phyloP scores from a whole-genome alignment of 2,329 filamentous ascomycete genomes.

The Trichophyton verrucosum region DNA sequence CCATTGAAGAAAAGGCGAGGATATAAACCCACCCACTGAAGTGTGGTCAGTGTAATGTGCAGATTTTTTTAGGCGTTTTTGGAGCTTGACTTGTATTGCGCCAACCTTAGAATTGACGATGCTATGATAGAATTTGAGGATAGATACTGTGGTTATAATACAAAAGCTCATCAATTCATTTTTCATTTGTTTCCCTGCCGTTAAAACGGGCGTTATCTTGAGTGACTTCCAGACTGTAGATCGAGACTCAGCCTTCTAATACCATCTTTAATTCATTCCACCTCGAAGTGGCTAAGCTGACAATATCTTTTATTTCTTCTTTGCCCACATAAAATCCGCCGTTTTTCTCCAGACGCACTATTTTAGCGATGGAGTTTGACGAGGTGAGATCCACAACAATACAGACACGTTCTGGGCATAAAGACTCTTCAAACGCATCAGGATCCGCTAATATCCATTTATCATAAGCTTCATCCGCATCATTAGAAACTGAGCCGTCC shows the following conservation, averaged over 20 bases:
- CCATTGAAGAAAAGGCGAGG: constrained; percentile 26
- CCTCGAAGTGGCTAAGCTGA: constrained; percentile 48
- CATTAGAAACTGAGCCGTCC: constrained; percentile 16
- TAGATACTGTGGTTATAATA: neutral
- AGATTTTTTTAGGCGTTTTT: neutral
- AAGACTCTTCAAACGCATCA: constrained; percentile 74
- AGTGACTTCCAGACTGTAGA: neutral
- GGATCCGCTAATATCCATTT: constrained; percentile 77
- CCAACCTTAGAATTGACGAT: neutral
- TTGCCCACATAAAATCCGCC: constrained; percentile 62
- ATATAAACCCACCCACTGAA: constrained; percentile 13
- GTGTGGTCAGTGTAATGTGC: neutral
- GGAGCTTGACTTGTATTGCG: neutral
- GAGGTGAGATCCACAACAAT: constrained; percentile 55
- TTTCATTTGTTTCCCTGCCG: neutral
- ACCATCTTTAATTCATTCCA: constrained; percentile 48
- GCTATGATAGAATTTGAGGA: neutral
- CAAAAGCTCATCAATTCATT: neutral
- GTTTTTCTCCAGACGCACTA: constrained; percentile 67
- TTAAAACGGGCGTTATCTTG: neutral
- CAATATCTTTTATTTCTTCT: constrained; percentile 48
- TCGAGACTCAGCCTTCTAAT: constrained; percentile 16
- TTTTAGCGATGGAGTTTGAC: constrained; percentile 36
- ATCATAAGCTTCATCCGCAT: constrained; percentile 29
- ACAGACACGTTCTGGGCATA: constrained; percentile 73